Evolutionary conservation across 1,284 basidiomycete species (phyloP).

Genomic region (Fistulina hepatica): DNA sequence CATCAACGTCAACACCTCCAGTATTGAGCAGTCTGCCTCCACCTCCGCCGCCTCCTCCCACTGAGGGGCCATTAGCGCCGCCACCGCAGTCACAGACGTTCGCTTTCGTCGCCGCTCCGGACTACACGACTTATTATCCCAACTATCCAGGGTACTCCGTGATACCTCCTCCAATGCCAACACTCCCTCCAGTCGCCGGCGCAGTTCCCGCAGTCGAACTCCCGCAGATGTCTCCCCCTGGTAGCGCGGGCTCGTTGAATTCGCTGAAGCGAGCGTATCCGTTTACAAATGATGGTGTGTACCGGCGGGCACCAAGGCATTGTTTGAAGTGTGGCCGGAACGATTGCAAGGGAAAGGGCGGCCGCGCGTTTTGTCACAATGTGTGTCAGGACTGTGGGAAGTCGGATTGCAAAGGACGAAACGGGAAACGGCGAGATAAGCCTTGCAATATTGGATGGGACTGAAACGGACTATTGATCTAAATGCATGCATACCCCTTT

Average conservation of each 20-base stretch:
- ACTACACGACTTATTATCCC: neutral
- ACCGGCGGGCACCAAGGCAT: conserved; percentile 30
- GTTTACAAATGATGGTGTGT: neutral
- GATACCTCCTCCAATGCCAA: conserved; percentile 2
- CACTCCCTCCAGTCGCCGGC: conserved; percentile 1
- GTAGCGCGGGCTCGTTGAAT: neutral
- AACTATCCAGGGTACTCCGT: conserved; percentile 1
- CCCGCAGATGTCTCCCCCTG: conserved; percentile 15
- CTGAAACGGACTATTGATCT: too few species aligned
- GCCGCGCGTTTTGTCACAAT: conserved; percentile 54
- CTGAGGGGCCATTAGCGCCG: neutral
- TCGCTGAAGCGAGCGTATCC: neutral
- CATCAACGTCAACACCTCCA: neutral
- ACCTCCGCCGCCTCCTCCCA: neutral
- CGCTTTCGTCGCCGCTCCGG: neutral
- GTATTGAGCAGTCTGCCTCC: neutral
- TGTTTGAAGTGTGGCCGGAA: conserved; percentile 66
- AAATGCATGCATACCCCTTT: too few species aligned
- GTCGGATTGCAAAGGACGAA: conserved; percentile 59
- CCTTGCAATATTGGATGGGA: conserved; percentile 53
- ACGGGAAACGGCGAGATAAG: conserved; percentile 62
- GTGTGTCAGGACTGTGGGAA: conserved; percentile 67
- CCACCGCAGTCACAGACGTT: neutral
- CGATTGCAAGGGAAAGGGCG: conserved; percentile 69
- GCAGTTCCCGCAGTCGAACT: conserved; percentile 7